A percentile compares a stretch with the other conserved stretches of the same genome.
Evolutionary conservation across 176 grass and related monocot genomes (phyloP).

Genomic region (Hordeum vulgare): MorexV3_pseudomolecules_assembly NC_058520.1:379387658-379388157

Average conservation of each 20-base stretch:
- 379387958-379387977: not conserved
- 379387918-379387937: not conserved
- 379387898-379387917: conserved; percentile 35
- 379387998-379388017: not conserved
- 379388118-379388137: not conserved
- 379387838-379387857: not conserved
- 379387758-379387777: conserved; percentile 49
- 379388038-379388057: not conserved
- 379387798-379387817: not conserved
- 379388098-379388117: not conserved
- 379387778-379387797: not conserved
- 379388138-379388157: not conserved
- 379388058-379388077: not conserved
- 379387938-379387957: not conserved
- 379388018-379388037: not conserved
- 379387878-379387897: conserved; percentile 53
- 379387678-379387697: conserved; percentile 58
- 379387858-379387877: conserved; percentile 52
- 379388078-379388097: not conserved
- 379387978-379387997: not conserved
- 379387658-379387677: not conserved
- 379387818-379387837: conserved; percentile 9
- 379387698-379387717: conserved; percentile 55
- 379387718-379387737: conserved; percentile 62
- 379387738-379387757: conserved; percentile 61